phyloP scores from a whole-genome alignment of 441 rosid genomes.

The Aquilaria agallochum region DNA sequence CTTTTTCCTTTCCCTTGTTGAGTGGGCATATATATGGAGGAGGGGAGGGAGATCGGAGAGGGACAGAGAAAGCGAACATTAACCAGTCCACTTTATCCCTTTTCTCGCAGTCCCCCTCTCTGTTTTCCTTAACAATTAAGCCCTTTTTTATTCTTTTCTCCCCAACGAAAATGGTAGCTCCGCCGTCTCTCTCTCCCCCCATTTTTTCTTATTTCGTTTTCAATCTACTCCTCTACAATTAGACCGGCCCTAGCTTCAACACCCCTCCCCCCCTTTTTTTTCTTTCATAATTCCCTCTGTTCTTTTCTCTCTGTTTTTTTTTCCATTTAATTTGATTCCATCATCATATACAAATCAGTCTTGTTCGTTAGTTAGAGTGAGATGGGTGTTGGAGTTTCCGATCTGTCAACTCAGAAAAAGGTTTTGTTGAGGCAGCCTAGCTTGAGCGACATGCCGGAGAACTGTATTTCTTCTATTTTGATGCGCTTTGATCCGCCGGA shows the following conservation, averaged over 20 bases:
- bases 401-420: constrained; percentile 13
- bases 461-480: constrained; percentile 43
- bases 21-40: no score
- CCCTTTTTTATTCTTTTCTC: neutral
- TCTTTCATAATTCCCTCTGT: neutral
- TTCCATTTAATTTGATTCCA: no score
- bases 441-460: constrained; percentile 54
- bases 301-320: neutral
- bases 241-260: constrained; percentile 15
- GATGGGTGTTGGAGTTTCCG: constrained; percentile 56
- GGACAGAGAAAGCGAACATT: neutral
- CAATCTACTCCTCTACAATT: constrained; percentile 57
- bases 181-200: constrained; percentile 34
- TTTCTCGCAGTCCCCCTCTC: constrained; percentile 5
- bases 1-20: neutral
- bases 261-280: neutral
- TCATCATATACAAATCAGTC: no score
- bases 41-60: no score
- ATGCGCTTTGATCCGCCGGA: constrained; percentile 53
- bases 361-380: no score
- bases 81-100: constrained; percentile 9
- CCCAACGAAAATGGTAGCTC: constrained; percentile 22
- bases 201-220: constrained; percentile 29
- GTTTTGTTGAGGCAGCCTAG: constrained; percentile 18
- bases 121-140: neutral